Evolutionary conservation across 768 basidiomycete genomes (phyloP).

Genomic region (Steccherinum ochraceum): DNA sequence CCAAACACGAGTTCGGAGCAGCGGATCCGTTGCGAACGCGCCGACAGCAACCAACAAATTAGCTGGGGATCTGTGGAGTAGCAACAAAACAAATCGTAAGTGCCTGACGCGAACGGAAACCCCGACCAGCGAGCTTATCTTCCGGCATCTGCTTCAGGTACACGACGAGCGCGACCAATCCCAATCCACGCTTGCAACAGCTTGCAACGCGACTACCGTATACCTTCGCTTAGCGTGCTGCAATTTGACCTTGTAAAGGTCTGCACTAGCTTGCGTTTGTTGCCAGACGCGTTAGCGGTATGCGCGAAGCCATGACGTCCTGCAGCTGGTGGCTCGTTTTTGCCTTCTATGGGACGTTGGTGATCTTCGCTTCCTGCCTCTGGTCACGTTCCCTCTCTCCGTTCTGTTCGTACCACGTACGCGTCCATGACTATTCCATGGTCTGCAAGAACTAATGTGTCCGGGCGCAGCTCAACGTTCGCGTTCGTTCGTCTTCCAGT

Average conservation of each 20-base stretch:
- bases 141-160: background rate
- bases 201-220: no score
- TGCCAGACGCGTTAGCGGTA: no score
- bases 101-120: background rate
- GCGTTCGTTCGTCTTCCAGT: no score
- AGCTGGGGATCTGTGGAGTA: background rate
- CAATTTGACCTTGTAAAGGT: no score
- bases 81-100: background rate
- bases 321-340: background rate
- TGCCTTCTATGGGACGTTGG: background rate
- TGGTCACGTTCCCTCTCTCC: background rate
- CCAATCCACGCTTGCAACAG: no score
- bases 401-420: no score
- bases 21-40: background rate
- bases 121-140: background rate
- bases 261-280: background rate
- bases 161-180: background rate
- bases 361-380: background rate
- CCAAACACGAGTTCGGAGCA: no score
- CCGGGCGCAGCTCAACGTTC: no score
- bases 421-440: no score
- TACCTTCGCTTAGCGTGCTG: background rate
- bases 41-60: background rate
- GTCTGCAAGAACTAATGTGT: no score
- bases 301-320: background rate